Conservation (phyloP, 768 basidiomycete genomes). For the Psilocybe tampanensis region DNA sequence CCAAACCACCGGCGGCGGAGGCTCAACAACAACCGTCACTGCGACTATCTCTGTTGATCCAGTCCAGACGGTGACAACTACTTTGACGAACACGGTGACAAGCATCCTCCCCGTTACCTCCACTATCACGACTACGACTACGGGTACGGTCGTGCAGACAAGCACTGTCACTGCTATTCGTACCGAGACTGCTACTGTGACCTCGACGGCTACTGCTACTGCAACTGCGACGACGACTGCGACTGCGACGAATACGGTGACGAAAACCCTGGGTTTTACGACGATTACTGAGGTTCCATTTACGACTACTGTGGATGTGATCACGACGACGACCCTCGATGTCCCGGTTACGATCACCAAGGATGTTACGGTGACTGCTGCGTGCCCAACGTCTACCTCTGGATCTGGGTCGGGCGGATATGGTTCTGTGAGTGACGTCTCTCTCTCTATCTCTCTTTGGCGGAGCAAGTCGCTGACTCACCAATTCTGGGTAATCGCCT, state of each 20-base stretch:
- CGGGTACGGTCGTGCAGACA: not conserved
- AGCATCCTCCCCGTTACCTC: slow-evolving; percentile 1
- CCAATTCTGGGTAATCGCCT: no score
- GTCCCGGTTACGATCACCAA: not conserved
- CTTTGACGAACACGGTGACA: not conserved
- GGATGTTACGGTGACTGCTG: not conserved
- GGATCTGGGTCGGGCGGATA: not conserved
- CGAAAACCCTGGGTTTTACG: no score
- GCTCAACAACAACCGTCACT: slow-evolving; percentile 5
- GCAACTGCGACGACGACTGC: not conserved
- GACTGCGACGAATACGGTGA: not conserved
- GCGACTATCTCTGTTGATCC: slow-evolving; percentile 4
- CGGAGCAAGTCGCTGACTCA: no score
- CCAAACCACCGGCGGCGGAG: not conserved
- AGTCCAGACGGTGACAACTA: slow-evolving; percentile 6
- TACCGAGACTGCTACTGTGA: not conserved
- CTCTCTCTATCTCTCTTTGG: not conserved
- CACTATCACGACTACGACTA: not conserved
- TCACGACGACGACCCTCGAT: not conserved
- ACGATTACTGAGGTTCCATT: no score
- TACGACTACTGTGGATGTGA: not conserved
- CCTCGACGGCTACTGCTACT: slow-evolving; percentile 12
- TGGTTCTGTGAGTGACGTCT: slow-evolving; percentile 8
- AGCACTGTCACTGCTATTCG: not conserved
- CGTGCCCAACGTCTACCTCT: slow-evolving; percentile 10